These are phyloP conservation scores for Teunomyces pallodes DNA, from an alignment of 805 yeast species.

Conservation along the genomic window DNA sequence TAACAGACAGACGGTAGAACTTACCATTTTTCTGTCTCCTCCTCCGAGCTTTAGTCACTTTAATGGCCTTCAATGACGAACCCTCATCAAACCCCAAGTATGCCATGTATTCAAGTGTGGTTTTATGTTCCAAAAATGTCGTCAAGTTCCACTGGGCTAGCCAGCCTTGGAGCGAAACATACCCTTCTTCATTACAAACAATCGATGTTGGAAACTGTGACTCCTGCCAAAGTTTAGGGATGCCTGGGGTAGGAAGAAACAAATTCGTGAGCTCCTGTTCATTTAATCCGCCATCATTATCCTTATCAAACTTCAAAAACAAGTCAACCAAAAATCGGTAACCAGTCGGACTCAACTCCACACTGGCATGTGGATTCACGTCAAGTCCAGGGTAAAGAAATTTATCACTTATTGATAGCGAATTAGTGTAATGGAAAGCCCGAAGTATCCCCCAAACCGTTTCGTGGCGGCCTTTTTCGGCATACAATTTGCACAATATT, in stretches of 20 bases:
- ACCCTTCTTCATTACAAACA: constrained; percentile 85
- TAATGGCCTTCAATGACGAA: constrained; percentile 44
- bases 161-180: constrained; percentile 96
- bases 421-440: constrained; percentile 87
- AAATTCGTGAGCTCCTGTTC: constrained; percentile 65
- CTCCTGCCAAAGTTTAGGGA: constrained; percentile 84
- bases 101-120: constrained; percentile 84
- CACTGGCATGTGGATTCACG: constrained; percentile 71
- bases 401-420: constrained; percentile 77
- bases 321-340: constrained; percentile 89
- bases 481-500: constrained; percentile 73
- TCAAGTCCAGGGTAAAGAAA: constrained; percentile 78
- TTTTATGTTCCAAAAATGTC: constrained; percentile 77
- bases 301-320: constrained; percentile 84
- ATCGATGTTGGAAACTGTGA: constrained; percentile 84
- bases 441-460: constrained; percentile 95
- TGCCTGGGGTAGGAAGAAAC: constrained; percentile 89
- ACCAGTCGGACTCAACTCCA: constrained; percentile 90
- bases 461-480: constrained; percentile 91
- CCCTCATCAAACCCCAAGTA: constrained; percentile 79
- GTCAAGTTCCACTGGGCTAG: constrained; percentile 98
- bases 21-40: constrained; percentile 63
- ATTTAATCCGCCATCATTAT: constrained; percentile 93
- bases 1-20: constrained; percentile 62
- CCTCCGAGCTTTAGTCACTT: constrained; percentile 79